These are phyloP conservation scores for Verticillium nonalfalfae DNA, from an alignment of 2,329 filamentous ascomycete genomes.

Conservation along the genomic window DNA sequence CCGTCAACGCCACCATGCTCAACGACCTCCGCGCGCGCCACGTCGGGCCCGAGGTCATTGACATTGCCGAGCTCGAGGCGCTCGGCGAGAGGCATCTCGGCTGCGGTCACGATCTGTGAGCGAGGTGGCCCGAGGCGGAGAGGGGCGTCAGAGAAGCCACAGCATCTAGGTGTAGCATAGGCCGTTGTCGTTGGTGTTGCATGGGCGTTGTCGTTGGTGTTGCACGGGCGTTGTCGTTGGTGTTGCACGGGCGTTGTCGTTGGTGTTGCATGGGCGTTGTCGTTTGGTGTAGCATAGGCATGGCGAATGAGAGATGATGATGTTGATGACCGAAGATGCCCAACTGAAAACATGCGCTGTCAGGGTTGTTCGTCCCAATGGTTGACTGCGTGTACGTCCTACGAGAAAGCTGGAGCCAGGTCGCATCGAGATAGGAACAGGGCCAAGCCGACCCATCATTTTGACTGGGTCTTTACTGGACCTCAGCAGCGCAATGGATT, in stretches of 20 bases:
- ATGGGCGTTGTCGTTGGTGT: neutral
- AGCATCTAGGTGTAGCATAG: too few relatives aligned
- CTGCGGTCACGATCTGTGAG: slow-evolving; percentile 24
- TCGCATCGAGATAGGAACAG: neutral
- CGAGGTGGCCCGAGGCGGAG: neutral
- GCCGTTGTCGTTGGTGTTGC: neutral
- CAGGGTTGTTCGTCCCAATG: too few relatives aligned
- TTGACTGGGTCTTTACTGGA: neutral
- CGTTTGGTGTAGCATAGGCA: neutral
- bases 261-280: too few relatives aligned
- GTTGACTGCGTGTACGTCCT: too few relatives aligned
- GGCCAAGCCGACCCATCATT: neutral
- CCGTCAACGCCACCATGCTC: slow-evolving; percentile 16
- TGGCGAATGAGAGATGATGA: neutral
- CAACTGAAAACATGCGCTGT: too few relatives aligned
- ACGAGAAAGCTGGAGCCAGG: too few relatives aligned
- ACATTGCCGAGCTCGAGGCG: slow-evolving; percentile 24
- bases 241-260: too few relatives aligned
- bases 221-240: neutral
- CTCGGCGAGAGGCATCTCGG: slow-evolving; percentile 26
- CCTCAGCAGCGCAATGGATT: neutral
- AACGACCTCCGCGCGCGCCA: slow-evolving; percentile 11
- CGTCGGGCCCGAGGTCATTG: slow-evolving; percentile 11
- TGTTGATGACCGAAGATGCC: neutral
- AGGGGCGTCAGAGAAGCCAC: neutral